Percentiles rank a stretch among this genome's conserved stretches.
These are phyloP conservation scores for Scedosporium dehoogii DNA, from an alignment of 2,329 filamentous ascomycete genomes.

Conservation along the genomic window DNA sequence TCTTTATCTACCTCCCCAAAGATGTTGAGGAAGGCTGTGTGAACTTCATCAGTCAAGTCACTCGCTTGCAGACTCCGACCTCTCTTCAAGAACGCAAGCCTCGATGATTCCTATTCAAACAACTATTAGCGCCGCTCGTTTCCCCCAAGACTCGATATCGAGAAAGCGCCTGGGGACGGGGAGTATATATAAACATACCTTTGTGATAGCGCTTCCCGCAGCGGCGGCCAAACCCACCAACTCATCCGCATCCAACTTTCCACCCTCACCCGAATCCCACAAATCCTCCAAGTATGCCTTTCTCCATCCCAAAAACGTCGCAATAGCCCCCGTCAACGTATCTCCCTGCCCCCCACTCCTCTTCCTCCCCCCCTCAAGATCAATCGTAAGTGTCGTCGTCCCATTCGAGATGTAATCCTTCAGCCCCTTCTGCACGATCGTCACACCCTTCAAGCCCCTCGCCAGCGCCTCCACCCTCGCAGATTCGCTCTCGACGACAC, in stretches of 20 bases:
- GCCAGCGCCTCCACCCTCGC: slow-evolving; percentile 56
- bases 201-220: slow-evolving; percentile 77
- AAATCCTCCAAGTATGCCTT: slow-evolving; percentile 75
- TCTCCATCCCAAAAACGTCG: slow-evolving; percentile 81
- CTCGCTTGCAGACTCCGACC: slow-evolving; percentile 86
- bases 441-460: slow-evolving; percentile 72
- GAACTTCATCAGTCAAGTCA: slow-evolving; percentile 85
- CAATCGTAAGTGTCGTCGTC: slow-evolving; percentile 61
- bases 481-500: slow-evolving; percentile 22
- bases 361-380: slow-evolving; percentile 75
- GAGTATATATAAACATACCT: slow-evolving; percentile 39
- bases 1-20: slow-evolving; percentile 59
- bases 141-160: not conserved
- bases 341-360: slow-evolving; percentile 91
- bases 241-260: slow-evolving; percentile 39
- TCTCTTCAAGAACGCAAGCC: slow-evolving; percentile 74
- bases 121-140: not conserved
- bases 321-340: slow-evolving; percentile 81
- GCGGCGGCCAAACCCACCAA: slow-evolving; percentile 72
- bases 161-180: not conserved
- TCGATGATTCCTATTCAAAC: slow-evolving; percentile 58
- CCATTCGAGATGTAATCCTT: slow-evolving; percentile 81
- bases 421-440: slow-evolving; percentile 79
- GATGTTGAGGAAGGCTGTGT: slow-evolving; percentile 67
- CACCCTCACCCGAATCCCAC: slow-evolving; percentile 52